Percentiles rank a stretch among this genome's conserved stretches.
Evolutionary conservation across 345 rosid species (phyloP).

Genomic region (Mallotus nudiflorus): DNA sequence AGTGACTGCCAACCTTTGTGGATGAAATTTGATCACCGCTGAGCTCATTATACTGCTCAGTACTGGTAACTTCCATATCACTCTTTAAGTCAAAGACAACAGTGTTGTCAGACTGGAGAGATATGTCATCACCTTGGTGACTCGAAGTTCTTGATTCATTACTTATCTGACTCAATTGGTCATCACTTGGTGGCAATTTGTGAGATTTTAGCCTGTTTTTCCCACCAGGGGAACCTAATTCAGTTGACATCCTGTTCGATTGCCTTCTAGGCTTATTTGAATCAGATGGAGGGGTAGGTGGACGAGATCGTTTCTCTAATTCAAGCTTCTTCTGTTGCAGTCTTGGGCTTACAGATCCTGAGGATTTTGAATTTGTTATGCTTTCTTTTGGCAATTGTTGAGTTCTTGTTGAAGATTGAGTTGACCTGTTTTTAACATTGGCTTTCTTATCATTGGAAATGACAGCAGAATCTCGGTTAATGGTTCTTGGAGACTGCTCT

Average conservation of each 20-base stretch:
- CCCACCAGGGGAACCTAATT: slow-evolving; percentile 61
- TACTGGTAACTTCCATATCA: slow-evolving; percentile 38
- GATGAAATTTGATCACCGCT: slow-evolving; percentile 46
- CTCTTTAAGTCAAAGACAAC: slow-evolving; percentile 32
- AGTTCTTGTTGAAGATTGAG: slow-evolving; percentile 46
- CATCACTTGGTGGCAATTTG: slow-evolving; percentile 52
- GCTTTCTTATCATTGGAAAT: slow-evolving; percentile 54
- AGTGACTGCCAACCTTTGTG: slow-evolving; percentile 32
- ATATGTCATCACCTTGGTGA: slow-evolving; percentile 53
- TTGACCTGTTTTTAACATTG: slow-evolving; percentile 39
- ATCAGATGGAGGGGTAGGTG: slow-evolving; percentile 84
- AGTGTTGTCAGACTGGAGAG: slow-evolving; percentile 56
- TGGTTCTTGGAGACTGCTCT: slow-evolving; percentile 48
- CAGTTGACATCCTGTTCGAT: slow-evolving; percentile 38
- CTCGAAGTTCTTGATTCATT: slow-evolving; percentile 66
- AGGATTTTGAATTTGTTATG: slow-evolving; percentile 43
- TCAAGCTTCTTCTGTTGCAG: slow-evolving; percentile 76
- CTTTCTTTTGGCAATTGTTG: slow-evolving; percentile 52
- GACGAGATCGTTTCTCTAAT: slow-evolving; percentile 67
- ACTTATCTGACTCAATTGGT: slow-evolving; percentile 74
- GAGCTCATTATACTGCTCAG: slow-evolving; percentile 33
- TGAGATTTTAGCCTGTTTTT: slow-evolving; percentile 49
- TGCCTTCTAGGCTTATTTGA: slow-evolving; percentile 57
- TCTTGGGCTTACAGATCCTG: slow-evolving; percentile 78
- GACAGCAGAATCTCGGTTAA: slow-evolving; percentile 34